Percentiles rank a stretch among this genome's conserved stretches.
These are phyloP conservation scores for Ceratocystis alfenasii DNA, from an alignment of 2,329 filamentous ascomycete species.

Conservation along the genomic window DNA sequence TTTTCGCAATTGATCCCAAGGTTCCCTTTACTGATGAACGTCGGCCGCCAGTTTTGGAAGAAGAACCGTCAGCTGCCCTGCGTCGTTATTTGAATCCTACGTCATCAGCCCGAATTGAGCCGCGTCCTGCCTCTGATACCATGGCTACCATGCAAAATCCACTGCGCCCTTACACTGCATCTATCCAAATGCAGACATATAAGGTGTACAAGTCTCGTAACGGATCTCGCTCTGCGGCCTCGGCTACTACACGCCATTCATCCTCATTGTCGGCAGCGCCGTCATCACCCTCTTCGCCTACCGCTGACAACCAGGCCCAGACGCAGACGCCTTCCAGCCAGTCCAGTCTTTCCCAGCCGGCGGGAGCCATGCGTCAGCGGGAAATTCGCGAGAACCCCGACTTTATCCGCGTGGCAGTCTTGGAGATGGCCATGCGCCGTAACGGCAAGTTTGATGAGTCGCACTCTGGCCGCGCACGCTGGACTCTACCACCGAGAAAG, in stretches of 20 bases:
- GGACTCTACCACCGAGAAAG: conserved; percentile 55
- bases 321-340: conserved; percentile 28
- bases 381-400: conserved; percentile 60
- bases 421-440: conserved; percentile 61
- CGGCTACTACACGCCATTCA: conserved; percentile 28
- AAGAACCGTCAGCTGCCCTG: conserved; percentile 53
- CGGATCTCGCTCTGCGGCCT: conserved; percentile 26
- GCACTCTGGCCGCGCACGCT: conserved; percentile 53
- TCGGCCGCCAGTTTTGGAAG: conserved; percentile 48
- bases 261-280: conserved; percentile 28
- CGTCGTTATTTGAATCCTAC: conserved; percentile 57
- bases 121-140: conserved; percentile 24
- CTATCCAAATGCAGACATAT: conserved; percentile 63
- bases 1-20: conserved; percentile 53
- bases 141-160: conserved; percentile 23
- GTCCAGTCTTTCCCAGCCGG: conserved; percentile 31
- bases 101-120: conserved; percentile 15
- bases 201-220: conserved; percentile 43
- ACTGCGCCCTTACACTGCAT: conserved; percentile 44
- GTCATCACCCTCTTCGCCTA: conserved; percentile 14
- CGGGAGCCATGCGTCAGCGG: conserved; percentile 45
- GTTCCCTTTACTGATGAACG: conserved; percentile 58
- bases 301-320: conserved; percentile 24
- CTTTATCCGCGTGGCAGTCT: conserved; percentile 58
- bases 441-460: conserved; percentile 54